Base-by-base conservation (phyloP, 2,329 filamentous ascomycete species). In the Diaporthe longicolla region DNA sequence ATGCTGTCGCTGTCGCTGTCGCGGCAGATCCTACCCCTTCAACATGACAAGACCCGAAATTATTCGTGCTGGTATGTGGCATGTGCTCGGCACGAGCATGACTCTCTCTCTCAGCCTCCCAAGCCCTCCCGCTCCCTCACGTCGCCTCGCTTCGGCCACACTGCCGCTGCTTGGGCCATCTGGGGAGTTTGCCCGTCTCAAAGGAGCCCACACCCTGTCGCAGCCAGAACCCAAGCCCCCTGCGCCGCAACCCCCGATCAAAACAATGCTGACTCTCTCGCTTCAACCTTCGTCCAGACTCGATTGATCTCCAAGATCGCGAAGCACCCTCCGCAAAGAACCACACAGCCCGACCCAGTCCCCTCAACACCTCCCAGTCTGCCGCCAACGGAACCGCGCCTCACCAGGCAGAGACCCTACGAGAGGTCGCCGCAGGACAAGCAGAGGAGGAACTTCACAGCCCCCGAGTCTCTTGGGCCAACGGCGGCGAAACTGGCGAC, bases 271-370 rank as follows among this genome's bases (percentile, higher is more conserved):
- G 76, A 82, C 78, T 72, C 70, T 78, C 74, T 73, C 70, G 73
- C 76, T 75, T 75, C 75, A 78, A 71, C 58, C 21, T 29, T 55
- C 55, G 40, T 73, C 75, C 84, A 97, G 96, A 98, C 87, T 97
- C 96, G 76, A 93, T 98, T 85, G 97, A 98, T 85, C 91, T 98
- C 70, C 97, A 98, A 89, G 91, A 95, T 84, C 93, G 92, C 81
- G 87, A 92, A 80, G 88, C 93, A 74, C 95, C 95, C 45, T 97
- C 95, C 59, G 94, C 96, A 52, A 90, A 97, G 85, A 93, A 95
- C 82, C 95, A 97, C 83, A 35, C 73, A 55, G 87, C 89, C 78
- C 89, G 90, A 80, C 86, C 85, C 72, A 82, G 84, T 73, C 85
- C 87, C 77, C 84, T 87, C 76, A 74, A 87, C 85, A 74, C 84